Base-by-base conservation (phyloP, 257 asterid genomes). In the Eucommia ulmoides region DNA sequence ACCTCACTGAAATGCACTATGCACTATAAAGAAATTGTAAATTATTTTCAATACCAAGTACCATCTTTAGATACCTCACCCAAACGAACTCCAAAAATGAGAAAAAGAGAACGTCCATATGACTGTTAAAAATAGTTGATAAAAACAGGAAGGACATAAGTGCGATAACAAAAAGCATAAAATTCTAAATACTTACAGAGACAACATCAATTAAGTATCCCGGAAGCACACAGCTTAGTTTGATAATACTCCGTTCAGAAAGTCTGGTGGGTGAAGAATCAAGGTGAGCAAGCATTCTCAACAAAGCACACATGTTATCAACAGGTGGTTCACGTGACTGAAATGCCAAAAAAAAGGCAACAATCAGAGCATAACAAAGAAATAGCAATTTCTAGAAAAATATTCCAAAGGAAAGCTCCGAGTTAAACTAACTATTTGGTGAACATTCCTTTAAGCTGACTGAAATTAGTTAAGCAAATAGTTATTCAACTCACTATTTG, bases 221-320 rank as follows among this genome's bases (percentile, higher is more conserved):
- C 1, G 85, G 75, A 71, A 88, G 88, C 51, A 69, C 74, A 51
- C 52, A 23, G 65, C 88, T 69, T 38, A 88, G 49, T 49, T 65
- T 79, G 70, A 59, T 63, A 51, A 84, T 52, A 61, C 81, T 75
- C 64, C 60, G 63, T 58, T 69, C 81, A 46, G 86, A 79, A 60
- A 88, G 84, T 65, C 68, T 56, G 8, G 92, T 64, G 41, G 83
- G 86, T 33, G 61, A 70, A 20, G 86, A 71, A 75, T 81, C 88
- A 2, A 88, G 74, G 44, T 73, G 51, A 53, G 65, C 22, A 7
- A 84, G 82, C 75, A 84, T 65, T 76, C 94, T 81, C 52, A 88
- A 66, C 33, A 84, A 66, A 24, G 82, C 88, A 55, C 89, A 79
- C 61, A 69, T 71, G 60, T 79, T 88, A 59, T 79, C 93, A 67